Percentiles rank a stretch among this genome's conserved stretches.
Conservation (phyloP, 176 grass and related monocot species). For the Echinochloa phyllopogon region DNA sequence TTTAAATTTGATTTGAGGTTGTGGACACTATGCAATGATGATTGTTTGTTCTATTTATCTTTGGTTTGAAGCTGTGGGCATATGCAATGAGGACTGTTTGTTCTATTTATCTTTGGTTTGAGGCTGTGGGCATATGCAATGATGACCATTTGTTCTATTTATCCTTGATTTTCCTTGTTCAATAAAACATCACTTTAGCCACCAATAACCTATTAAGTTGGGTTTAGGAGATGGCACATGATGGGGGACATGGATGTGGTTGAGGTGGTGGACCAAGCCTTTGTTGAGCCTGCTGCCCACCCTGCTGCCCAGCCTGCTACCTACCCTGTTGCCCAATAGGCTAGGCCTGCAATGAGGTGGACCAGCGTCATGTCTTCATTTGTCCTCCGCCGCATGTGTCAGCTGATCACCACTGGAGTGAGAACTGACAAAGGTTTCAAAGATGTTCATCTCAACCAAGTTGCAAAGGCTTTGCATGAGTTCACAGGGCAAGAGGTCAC, state of each 20-base stretch:
- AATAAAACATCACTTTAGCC: no score
- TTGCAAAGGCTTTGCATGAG: background rate
- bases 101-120: background rate
- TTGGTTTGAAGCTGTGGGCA: background rate
- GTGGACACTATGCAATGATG: no score
- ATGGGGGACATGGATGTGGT: background rate
- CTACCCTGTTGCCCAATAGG: background rate
- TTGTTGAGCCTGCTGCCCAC: no score
- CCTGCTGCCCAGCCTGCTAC: no score
- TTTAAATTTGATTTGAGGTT: no score
- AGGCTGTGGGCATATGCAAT: background rate
- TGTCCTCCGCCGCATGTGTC: background rate
- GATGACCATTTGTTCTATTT: background rate
- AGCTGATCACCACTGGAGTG: background rate
- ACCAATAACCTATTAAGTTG: no score
- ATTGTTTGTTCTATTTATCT: background rate
- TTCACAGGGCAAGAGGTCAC: background rate
- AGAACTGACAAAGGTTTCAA: background rate
- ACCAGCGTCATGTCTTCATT: background rate
- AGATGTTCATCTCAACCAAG: background rate
- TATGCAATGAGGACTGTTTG: background rate
- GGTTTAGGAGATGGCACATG: no score
- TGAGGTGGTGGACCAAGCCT: background rate
- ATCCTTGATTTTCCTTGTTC: background rate
- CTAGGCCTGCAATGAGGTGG: background rate